Percentiles rank a stretch among this genome's conserved stretches.
Evolutionary conservation across 805 yeast species (phyloP).

Genomic region (Huiozyma sinensis): DNA sequence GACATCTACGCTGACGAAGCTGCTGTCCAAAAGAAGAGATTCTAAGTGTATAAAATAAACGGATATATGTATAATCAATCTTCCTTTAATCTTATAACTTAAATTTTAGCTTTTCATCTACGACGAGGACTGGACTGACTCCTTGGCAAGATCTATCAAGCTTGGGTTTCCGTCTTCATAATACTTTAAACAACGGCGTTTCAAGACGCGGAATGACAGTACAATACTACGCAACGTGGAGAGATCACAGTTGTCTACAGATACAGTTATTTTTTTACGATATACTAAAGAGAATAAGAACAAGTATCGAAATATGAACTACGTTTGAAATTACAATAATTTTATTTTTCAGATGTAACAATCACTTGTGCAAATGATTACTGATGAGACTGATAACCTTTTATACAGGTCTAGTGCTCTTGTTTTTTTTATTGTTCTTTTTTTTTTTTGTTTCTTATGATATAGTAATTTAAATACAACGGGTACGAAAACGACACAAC

Average conservation of each 20-base stretch:
- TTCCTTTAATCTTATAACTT: background rate
- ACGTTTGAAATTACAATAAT: no score
- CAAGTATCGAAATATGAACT: no score
- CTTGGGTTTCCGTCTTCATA: no score
- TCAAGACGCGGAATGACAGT: no score
- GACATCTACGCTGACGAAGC: conserved; percentile 88
- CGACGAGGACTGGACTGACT: no score
- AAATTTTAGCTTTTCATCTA: no score
- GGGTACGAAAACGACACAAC: background rate
- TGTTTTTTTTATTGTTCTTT: conserved; percentile 4
- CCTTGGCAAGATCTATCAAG: no score
- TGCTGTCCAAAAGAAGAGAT: conserved; percentile 63
- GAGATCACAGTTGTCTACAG: no score
- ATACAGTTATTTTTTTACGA: no score
- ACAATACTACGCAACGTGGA: no score
- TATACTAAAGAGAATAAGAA: no score
- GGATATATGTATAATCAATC: background rate
- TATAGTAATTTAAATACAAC: conserved; percentile 1
- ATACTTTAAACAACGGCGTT: no score
- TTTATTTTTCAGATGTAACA: conserved; percentile 3
- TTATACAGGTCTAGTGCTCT: background rate
- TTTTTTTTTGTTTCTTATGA: conserved; percentile 5
- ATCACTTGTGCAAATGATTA: conserved; percentile 22
- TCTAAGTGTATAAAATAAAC: conserved; percentile 34
- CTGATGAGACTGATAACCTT: background rate